Evolutionary conservation across 2,329 filamentous ascomycete species (phyloP), one percentile per base, ranked within the genome.

Genomic region (Colletotrichum cuscutae): DNA sequence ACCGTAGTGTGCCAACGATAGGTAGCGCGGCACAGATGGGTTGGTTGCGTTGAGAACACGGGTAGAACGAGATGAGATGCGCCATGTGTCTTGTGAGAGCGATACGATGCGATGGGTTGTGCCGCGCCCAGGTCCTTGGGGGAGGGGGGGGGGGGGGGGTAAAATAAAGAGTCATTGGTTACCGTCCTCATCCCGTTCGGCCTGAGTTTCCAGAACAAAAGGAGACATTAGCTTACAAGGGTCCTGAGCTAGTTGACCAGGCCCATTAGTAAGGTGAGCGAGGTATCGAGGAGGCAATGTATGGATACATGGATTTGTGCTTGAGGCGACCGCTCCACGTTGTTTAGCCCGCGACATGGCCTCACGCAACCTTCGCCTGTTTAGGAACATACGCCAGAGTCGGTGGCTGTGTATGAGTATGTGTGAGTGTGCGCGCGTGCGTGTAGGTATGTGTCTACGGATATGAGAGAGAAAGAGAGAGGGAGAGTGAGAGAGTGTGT

Each of bases 31-130:
- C 42, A 22, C 19, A 22, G 42, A 49, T 49, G 42, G 42, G 42
- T 22, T 49, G 42, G 19, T 22, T 49, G 42, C 4, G 42, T 49
- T 49, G 42, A 49, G 37, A 42, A 42, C 13, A 42, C 37, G 37
- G 37, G 6, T 42, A 42, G 15, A 42, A 42, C 13, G 37, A 42
- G 19, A 22, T 49, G 42, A 49, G 19, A 49, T 28, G 37, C 56
- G 11, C 30, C n/a, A 49, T 37, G 42, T 12, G 28, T 30, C 53
- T 54, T 32, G 62, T 54, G 62, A 42, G 15, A 42, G 37, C 32
- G 53, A 65, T 58, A 42, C 60, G 57, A 56, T 63, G 49, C 65
- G 53, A 28, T 37, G 53, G 12, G 63, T 66, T 54, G 62, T 22
- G 30, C 56, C 28, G 24, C 26, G 67, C 42, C 42, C 42, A 49